These are phyloP conservation scores for Aspergillus novofumigatus DNA, from an alignment of 2,329 filamentous ascomycete genomes.

Conservation along the genomic window DNA sequence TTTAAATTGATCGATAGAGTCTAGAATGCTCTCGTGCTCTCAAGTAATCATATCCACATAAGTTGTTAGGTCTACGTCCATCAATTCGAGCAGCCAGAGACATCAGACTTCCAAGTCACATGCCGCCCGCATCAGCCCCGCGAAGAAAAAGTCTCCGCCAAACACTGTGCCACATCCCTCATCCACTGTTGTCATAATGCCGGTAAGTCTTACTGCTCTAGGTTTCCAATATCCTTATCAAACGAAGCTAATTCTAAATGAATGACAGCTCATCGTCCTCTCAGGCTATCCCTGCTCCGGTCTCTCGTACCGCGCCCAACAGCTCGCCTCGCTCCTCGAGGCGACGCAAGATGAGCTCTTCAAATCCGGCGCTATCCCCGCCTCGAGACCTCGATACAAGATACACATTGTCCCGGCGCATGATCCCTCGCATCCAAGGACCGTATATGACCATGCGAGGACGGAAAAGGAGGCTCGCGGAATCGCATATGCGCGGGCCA, in stretches of 20 bases:
- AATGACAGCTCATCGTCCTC: conserved; percentile 53
- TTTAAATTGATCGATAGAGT: neutral
- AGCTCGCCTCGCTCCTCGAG: conserved; percentile 52
- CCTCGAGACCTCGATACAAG: conserved; percentile 44
- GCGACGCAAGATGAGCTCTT: conserved; percentile 45
- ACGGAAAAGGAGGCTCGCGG: conserved; percentile 62
- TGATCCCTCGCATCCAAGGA: conserved; percentile 42
- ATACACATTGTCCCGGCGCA: conserved; percentile 39
- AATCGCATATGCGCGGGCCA: conserved; percentile 58
- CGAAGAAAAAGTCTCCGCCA: conserved; percentile 9
- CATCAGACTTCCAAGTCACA: neutral
- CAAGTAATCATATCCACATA: neutral
- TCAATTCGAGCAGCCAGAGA: neutral
- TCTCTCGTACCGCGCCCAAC: conserved; percentile 57
- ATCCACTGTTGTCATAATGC: conserved; percentile 21
- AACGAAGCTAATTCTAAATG: neutral
- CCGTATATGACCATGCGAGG: conserved; percentile 54
- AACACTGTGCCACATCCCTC: conserved; percentile 17
- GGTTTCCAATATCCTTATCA: neutral
- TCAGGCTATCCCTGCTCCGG: conserved; percentile 62
- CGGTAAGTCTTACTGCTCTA: conserved; percentile 15
- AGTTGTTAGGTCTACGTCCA: neutral
- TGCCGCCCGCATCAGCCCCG: conserved; percentile 1
- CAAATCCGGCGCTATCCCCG: conserved; percentile 25
- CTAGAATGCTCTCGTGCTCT: neutral